Conservation (phyloP, 345 rosid species). For the Pseudoturritis turrita region DNA sequence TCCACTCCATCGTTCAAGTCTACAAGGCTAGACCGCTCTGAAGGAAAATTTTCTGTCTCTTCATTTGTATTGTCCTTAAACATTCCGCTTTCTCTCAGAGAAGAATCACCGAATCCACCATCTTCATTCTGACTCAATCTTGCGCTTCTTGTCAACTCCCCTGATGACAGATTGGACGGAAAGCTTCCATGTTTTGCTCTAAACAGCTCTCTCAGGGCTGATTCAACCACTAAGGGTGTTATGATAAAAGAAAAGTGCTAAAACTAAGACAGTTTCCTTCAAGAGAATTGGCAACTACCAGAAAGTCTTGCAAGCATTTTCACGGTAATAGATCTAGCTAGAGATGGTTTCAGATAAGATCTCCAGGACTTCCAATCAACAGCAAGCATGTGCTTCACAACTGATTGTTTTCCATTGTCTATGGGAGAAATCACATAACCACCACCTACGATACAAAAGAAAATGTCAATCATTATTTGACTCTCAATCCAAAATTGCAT, state of each 20-base stretch:
- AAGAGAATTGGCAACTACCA: constrained; percentile 42
- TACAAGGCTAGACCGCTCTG: constrained; percentile 74
- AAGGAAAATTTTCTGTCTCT: constrained; percentile 55
- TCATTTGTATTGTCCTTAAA: constrained; percentile 39
- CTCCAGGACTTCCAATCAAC: constrained; percentile 94
- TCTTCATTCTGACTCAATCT: constrained; percentile 40
- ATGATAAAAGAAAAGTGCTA: neutral
- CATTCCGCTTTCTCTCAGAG: constrained; percentile 33
- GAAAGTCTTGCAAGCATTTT: constrained; percentile 89
- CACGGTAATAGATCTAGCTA: constrained; percentile 73
- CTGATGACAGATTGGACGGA: constrained; percentile 60
- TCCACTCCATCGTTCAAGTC: constrained; percentile 76
- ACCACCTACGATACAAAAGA: constrained; percentile 58
- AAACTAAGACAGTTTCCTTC: neutral
- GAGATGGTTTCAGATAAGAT: constrained; percentile 64
- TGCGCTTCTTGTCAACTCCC: constrained; percentile 49
- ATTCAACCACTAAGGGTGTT: constrained; percentile 21
- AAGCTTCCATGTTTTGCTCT: constrained; percentile 61
- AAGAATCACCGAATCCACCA: constrained; percentile 29
- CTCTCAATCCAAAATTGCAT: neutral
- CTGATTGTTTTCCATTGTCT: constrained; percentile 67
- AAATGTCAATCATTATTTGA: constrained; percentile 7
- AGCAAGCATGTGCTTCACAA: constrained; percentile 97
- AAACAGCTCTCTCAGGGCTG: constrained; percentile 85
- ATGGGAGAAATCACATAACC: constrained; percentile 88